A percentile compares a stretch with the other conserved stretches of the same genome.
Conservation (phyloP, 331 rosid species). For the Pyrus hybrid region DNA sequence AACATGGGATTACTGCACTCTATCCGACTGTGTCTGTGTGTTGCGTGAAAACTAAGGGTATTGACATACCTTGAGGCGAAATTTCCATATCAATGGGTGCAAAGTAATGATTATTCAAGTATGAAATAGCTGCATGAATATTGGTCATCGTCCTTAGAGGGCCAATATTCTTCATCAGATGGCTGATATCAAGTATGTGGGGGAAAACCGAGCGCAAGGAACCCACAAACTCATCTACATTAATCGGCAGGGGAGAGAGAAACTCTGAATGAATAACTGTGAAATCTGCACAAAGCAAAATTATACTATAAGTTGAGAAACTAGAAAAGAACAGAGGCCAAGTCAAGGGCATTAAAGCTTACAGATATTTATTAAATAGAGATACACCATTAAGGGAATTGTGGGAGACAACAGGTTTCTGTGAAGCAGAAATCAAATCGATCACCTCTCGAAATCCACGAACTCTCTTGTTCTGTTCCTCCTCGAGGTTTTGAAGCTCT, state of each 20-base stretch:
- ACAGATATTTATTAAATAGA: constrained; percentile 28
- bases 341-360: constrained; percentile 10
- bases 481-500: constrained; percentile 52
- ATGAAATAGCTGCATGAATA: constrained; percentile 54
- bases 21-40: too few relatives aligned
- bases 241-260: constrained; percentile 59
- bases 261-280: constrained; percentile 71
- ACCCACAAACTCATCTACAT: constrained; percentile 53
- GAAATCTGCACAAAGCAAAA: constrained; percentile 52
- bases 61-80: constrained; percentile 45
- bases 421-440: constrained; percentile 93
- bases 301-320: constrained; percentile 14
- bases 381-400: constrained; percentile 72
- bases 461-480: constrained; percentile 54
- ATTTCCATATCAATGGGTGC: constrained; percentile 57
- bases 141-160: constrained; percentile 42
- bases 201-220: constrained; percentile 53
- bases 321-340: neutral
- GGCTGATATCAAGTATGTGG: constrained; percentile 45
- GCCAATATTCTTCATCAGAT: constrained; percentile 60
- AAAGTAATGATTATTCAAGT: constrained; percentile 51
- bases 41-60: neutral
- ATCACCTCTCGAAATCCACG: constrained; percentile 94
- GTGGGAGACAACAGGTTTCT: constrained; percentile 89
- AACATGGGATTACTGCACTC: constrained; percentile 1